A percentile compares a stretch with the other conserved stretches of the same genome.
Conservation (phyloP, 805 yeast genomes). For the Teunomyces funiuensis region DNA sequence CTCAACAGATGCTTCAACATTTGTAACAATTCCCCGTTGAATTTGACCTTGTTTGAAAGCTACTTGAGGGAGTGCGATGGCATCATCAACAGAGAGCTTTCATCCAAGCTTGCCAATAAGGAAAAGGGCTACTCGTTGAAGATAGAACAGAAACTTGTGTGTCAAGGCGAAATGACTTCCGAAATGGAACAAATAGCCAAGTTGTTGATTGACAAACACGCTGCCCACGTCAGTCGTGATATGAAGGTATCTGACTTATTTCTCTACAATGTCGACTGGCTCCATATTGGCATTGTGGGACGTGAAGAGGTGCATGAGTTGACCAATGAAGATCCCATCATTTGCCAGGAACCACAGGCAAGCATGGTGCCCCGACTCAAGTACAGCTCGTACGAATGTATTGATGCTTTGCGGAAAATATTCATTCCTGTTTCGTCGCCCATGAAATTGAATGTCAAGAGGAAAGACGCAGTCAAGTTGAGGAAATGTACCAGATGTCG, state of each 20-base stretch:
- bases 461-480: conserved; percentile 12
- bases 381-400: conserved; percentile 21
- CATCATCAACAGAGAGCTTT: conserved; percentile 29
- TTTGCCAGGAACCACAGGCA: not conserved
- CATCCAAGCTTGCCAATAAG: conserved; percentile 17
- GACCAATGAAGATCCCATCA: not conserved
- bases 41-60: conserved; percentile 56
- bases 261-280: conserved; percentile 68
- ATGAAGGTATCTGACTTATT: conserved; percentile 55
- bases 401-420: conserved; percentile 41
- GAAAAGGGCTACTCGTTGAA: conserved; percentile 38
- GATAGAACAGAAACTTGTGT: conserved; percentile 60
- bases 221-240: conserved; percentile 41
- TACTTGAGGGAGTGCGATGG: conserved; percentile 58
- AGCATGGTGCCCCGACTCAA: conserved; percentile 22
- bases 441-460: not conserved
- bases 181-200: conserved; percentile 41
- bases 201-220: conserved; percentile 49
- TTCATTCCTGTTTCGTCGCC: conserved; percentile 18
- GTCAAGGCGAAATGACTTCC: conserved; percentile 58
- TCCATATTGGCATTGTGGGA: conserved; percentile 37
- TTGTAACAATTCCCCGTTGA: conserved; percentile 52
- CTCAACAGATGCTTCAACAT: conserved; percentile 49
- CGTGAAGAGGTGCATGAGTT: not conserved
- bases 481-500: conserved; percentile 45